A percentile compares a stretch with the other conserved stretches of the same genome.
phyloP scores from a whole-genome alignment of 2,329 filamentous ascomycete species.

The Leptographium galeiforme region DNA sequence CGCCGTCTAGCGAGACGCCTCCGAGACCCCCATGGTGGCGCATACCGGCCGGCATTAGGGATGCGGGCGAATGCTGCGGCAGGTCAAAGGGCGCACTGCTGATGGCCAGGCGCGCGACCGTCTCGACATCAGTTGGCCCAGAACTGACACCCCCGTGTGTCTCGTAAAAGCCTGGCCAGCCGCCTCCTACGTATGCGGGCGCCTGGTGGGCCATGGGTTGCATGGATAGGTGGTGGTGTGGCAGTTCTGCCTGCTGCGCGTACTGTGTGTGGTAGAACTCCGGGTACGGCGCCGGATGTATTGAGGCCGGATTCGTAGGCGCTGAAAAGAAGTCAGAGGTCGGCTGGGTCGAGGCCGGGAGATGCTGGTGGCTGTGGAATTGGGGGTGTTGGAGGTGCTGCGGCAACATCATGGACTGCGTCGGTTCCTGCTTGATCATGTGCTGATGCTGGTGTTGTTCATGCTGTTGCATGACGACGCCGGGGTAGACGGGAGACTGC shows the following conservation, averaged over 20 bases:
- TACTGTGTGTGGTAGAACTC: slow-evolving; percentile 8
- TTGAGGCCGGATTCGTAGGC: not conserved
- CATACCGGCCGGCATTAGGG: not conserved
- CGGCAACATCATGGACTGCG: not conserved
- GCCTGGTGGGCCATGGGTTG: not conserved
- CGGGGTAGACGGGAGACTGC: not conserved
- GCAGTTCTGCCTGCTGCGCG: not conserved
- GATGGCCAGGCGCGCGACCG: slow-evolving; percentile 3
- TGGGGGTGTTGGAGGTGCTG: not conserved
- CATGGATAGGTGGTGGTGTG: not conserved
- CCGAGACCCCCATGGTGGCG: not conserved
- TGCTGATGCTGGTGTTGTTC: not conserved
- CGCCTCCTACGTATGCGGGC: not conserved
- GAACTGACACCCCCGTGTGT: not conserved
- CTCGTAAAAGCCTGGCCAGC: slow-evolving; percentile 8
- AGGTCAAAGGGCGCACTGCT: slow-evolving; percentile 4
- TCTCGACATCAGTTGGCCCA: not conserved
- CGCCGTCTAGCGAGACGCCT: not conserved
- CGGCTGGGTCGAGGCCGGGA: slow-evolving; percentile 1
- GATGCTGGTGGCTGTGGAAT: not conserved
- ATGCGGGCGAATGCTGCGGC: not conserved
- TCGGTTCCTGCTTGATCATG: not conserved
- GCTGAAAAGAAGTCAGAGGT: slow-evolving; percentile 5
- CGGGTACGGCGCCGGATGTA: slow-evolving; percentile 4
- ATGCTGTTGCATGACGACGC: not conserved